Base-by-base conservation (phyloP, 495 filamentous ascomycete species). In the Chaetomium tenue region DNA sequence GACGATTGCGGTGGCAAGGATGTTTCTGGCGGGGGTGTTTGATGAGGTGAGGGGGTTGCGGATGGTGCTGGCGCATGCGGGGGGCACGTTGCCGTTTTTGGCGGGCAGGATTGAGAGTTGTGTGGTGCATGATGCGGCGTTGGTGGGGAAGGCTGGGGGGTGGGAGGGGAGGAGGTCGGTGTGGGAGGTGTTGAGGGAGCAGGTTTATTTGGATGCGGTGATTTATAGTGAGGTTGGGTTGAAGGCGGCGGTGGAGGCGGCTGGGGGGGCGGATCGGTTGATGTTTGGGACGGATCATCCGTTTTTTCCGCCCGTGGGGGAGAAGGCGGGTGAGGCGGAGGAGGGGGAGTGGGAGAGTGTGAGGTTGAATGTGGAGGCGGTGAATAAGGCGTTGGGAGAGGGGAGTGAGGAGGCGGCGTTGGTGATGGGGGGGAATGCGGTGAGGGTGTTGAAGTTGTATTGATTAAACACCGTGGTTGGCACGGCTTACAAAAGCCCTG, bases 281-380 rank as follows among this genome's bases (percentile, higher is more conserved):
- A 81, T 93, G 70, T 93, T 97, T 80, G 92, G 90, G 22, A 96
- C 91, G 3, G 93, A 97, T 74, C 91, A 97, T 77, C 93, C 93
- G 0, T 98, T 98, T 78, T 98, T 97, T 76, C 93, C 93, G 39
- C 92, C 92, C 1, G 68, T 96, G 16, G 79, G 79, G 26, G 81
- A 68, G 33, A 81, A 82, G 51, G 77, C 79, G 28, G 80, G 68
- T 30, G 81, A 82, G 47, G 33, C 33, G 33, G 78, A 81, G 71
- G 83, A 84, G 60, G 81, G 81, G 48, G 80, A 88, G 67, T 98
- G 93, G 93, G 79, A 84, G 64, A 98, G 93, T 76, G 92, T 96
- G 18, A 85, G 78, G 48, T 86, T 84, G 8, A 98, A 97, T 70
- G 88, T 85, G 61, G 76, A 82, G 44, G 91, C 91, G 0, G 89